Conservation (phyloP, 2,329 filamentous ascomycete species). For the Pestalotiopsis sp. region DNA sequence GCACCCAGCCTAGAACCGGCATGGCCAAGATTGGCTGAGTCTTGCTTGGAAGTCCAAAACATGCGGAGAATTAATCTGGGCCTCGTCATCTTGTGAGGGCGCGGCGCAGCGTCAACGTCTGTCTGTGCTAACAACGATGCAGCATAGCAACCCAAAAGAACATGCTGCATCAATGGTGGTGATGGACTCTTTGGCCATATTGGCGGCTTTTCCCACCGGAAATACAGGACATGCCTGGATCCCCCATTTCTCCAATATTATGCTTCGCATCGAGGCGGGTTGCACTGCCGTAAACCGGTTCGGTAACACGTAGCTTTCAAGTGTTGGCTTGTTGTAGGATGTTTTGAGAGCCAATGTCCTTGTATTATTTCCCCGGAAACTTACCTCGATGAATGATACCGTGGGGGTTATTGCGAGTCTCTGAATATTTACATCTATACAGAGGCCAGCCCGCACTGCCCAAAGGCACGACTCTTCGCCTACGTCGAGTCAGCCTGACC, state of each 20-base stretch:
- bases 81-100: not conserved
- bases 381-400: not conserved
- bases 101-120: not conserved
- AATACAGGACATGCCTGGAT: not conserved
- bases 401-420: not conserved
- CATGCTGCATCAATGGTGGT: conserved; percentile 5
- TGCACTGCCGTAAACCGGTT: not conserved
- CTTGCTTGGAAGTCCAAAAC: not conserved
- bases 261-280: not conserved
- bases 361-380: not conserved
- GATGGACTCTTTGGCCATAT: conserved; percentile 1
- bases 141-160: not conserved
- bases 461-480: too few relatives aligned
- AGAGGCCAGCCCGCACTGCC: too few relatives aligned
- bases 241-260: not conserved
- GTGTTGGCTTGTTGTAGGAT: not conserved
- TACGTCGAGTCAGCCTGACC: too few relatives aligned
- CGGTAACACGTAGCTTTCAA: not conserved
- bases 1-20: not conserved
- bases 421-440: not conserved
- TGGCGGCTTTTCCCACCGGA: conserved; percentile 7
- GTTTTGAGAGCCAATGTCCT: not conserved
- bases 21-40: not conserved
- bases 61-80: not conserved
- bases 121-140: not conserved